Base-by-base conservation (phyloP, 345 rosid genomes). In the Pugionium dolabratum region DNA sequence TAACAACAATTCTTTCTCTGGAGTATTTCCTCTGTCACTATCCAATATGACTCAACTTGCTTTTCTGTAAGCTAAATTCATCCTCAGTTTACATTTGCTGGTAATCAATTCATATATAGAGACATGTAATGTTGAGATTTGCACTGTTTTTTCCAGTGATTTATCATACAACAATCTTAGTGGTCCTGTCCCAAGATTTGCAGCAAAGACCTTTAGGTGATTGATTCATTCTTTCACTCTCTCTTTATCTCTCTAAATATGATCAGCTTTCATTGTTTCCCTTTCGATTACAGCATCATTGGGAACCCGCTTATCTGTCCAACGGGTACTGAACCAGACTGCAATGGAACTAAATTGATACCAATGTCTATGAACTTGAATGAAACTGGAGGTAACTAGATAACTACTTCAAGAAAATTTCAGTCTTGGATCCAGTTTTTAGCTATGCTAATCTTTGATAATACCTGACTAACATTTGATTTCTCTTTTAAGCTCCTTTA, bases 301-400 rank as follows among this genome's bases (percentile, higher is more conserved):
- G 99, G 99, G 45, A 94, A 94, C 79, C 96, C 96, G 34, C 79
- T 74, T 72, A 84, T 90, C 69, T 94, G 99, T 56, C 82, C 93
- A 2, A 90, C 91, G 2, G 97, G 99, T 49, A 79, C 86, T 29
- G 96, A 94, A 76, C 96, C 93, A 45, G 95, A 88, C 46, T 94
- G 99, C 80, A 75, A 74, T 53, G 96, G 99, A 63, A 78, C 86
- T 47, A 77, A 79, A 58, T 71, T 88, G 47, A 94, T 90, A 78
- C 97, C 99, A 32, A 88, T 94, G 95, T 94, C 99, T 70, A 94
- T 90, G 99, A 86, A 84, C 81, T 81, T 94, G 81, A 94, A 86
- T 63, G 71, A 52, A 78, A 77, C 97, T 50, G 80, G 85, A 73
- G 55, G 97, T 94, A 78, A 36, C 40, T 36, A 1, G 40, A 59